A percentile compares a stretch with the other conserved stretches of the same genome.
phyloP scores from a whole-genome alignment of 2,329 filamentous ascomycete species.

The Aspergillus viridinutans region DNA sequence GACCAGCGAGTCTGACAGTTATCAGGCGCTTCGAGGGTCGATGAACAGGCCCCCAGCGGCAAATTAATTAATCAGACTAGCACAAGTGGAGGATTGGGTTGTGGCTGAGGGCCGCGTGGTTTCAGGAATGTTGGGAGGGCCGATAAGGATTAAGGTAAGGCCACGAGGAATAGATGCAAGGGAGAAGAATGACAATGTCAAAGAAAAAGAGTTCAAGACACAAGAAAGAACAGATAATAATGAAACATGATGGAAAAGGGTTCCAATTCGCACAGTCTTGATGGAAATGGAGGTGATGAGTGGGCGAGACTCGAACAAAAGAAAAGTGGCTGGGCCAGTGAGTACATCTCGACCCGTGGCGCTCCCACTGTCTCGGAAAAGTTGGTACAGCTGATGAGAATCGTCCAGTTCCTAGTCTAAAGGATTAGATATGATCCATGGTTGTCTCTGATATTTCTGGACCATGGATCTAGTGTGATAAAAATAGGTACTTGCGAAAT shows the following conservation, averaged over 20 bases:
- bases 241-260: not conserved
- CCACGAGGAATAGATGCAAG: constrained; percentile 1
- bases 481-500: not conserved
- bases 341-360: not conserved
- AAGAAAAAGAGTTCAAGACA: not conserved
- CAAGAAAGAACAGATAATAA: not conserved
- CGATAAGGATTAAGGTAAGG: not conserved
- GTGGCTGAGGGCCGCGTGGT: not conserved
- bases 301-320: constrained; percentile 6
- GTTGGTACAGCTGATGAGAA: not conserved
- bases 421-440: not conserved
- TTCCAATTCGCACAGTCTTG: not conserved
- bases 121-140: constrained; percentile 2
- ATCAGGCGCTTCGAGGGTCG: not conserved
- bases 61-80: not conserved
- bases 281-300: not conserved
- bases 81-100: not conserved
- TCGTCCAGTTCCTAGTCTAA: not conserved
- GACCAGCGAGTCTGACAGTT: not conserved
- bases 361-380: not conserved
- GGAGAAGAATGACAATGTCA: not conserved
- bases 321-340: constrained; percentile 17
- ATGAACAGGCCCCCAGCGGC: not conserved
- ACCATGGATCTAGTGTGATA: not conserved
- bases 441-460: not conserved